Base-by-base conservation (phyloP, 352 stramenopile genomes). In the Plasmopara muralis region DNA sequence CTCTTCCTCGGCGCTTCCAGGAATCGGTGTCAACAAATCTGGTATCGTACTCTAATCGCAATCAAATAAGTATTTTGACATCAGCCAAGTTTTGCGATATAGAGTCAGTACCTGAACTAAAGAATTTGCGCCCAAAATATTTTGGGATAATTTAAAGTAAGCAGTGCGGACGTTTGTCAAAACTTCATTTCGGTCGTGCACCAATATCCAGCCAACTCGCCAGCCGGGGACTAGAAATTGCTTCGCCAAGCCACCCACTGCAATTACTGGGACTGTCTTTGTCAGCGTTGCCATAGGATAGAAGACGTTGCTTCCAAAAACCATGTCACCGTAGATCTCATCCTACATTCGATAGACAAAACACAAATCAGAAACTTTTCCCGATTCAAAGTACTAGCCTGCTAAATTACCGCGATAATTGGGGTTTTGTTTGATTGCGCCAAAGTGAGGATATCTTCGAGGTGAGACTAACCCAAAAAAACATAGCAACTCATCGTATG, bases 221-320 rank as follows among this genome's bases (percentile, higher is more conserved):
- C 93, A 98, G 29, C 95, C 95, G 14, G 95, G 93, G 14, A 98
- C 76, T 14, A 98, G 67, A 62, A 96, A 98, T 56, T 98, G 91
- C 70, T 98, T 98, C 10, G 92, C 93, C 13, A 98, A 60, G n/a
- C 87, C 87, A 39, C 83, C 71, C 14, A 93, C 66, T 7, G 80
- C 66, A 9, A 96, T 64, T 8, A 96, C 74, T 0, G 86, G 86
- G 0, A 95, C 85, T 9, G 72, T 86, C 43, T 74, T 84, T 14
- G 84, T 88, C 35, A 95, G 62, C 8, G 77, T 67, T 0, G 83
- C 91, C 55, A 98, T 83, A 0, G 89, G 81, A 68, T 85, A 83
- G 42, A 92, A 92, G 47, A 74, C 57, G 52, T 81, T 81, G 47
- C 66, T 72, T 0, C 77, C 78, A 25, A 88, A 92, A 2, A 81